Conservation (phyloP, 2,329 filamentous ascomycete genomes). For the Paraconiothyrium sp. region DNA sequence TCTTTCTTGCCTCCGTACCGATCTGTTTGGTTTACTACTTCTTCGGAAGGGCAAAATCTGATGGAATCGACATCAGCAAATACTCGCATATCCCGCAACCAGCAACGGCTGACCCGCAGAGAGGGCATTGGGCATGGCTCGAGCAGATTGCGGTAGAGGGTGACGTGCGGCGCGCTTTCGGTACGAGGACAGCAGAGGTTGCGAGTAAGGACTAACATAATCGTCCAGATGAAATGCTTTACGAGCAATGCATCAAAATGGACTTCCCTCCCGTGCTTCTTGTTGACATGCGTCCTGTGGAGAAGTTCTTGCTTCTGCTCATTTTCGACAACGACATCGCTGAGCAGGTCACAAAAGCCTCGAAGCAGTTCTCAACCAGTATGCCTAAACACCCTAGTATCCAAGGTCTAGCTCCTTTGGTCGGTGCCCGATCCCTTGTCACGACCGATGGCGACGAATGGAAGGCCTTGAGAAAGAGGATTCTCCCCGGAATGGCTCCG, state of each 20-base stretch:
- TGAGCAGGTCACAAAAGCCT: constrained; percentile 28
- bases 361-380: constrained; percentile 24
- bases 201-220: background rate
- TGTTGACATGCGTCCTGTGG: constrained; percentile 28
- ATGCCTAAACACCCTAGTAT: constrained; percentile 32
- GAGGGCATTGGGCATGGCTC: constrained; percentile 32
- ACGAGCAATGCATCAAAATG: constrained; percentile 28
- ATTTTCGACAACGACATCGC: constrained; percentile 29
- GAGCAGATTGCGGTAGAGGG: constrained; percentile 26
- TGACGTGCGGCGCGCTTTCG: constrained; percentile 26
- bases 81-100: constrained; percentile 31
- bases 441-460: constrained; percentile 29
- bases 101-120: constrained; percentile 24
- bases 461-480: constrained; percentile 24
- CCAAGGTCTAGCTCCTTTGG: constrained; percentile 24
- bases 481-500: constrained; percentile 27
- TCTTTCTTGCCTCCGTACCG: constrained; percentile 3
- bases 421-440: constrained; percentile 28
- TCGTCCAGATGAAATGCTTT: constrained; percentile 25
- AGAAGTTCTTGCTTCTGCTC: constrained; percentile 26
- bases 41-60: background rate
- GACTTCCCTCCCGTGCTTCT: constrained; percentile 28
- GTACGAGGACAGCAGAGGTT: background rate
- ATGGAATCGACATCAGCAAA: constrained; percentile 20
- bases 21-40: constrained; percentile 6